Base-by-base conservation (phyloP, 306 rosid species). In the Casuarina cunninghamiana region DNA sequence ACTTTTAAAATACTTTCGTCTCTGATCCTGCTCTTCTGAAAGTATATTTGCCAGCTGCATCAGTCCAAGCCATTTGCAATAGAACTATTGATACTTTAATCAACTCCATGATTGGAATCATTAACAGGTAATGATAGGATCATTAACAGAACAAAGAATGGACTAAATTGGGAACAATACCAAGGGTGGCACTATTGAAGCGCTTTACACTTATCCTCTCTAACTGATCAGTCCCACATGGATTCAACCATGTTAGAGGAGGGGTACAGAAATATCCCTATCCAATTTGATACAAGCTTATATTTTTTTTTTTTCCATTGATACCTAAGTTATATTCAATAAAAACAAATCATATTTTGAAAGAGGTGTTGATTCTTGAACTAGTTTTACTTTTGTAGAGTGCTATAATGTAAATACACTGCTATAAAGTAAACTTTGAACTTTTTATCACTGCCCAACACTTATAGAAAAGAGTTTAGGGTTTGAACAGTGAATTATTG, bases 401-500 rank as follows among this genome's bases (percentile, higher is more conserved):
- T 66, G 7, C 32, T 4, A 65, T 65, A 65, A 65, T 65, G 15
- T 16, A 43, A 61, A 79, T 15, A 75, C 3, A 17, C 12, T 43
- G 70, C 51, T 21, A 67, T 21, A 79, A 79, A 53, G 71, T 68
- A 5, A 50, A 11, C 13, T 77, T 67, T 72, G 42, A 32, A 39
- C 38, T 48, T 37, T 73, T 17, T 39, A 50, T 15, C 55, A 58
- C 32, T 65, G 74, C 45, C 37, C 13, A 11, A 55, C 53, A 41
- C 57, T 62, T 35, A 57, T 3, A 55, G 10, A 73, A 65, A 19
- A 61, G 41, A 10, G 68, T 32, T 26, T 26, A 26, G 32, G 32
- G 32, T 26, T 44, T 61, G 39, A 50, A 42, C 26, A 75, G 46
- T 72, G 73, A 37, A 67, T 51, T 32, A 54, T 8, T n/a, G 76